Evolutionary conservation across 208 protist genomes (phyloP).

Genomic region (Wallacemonas sp.): DNA sequence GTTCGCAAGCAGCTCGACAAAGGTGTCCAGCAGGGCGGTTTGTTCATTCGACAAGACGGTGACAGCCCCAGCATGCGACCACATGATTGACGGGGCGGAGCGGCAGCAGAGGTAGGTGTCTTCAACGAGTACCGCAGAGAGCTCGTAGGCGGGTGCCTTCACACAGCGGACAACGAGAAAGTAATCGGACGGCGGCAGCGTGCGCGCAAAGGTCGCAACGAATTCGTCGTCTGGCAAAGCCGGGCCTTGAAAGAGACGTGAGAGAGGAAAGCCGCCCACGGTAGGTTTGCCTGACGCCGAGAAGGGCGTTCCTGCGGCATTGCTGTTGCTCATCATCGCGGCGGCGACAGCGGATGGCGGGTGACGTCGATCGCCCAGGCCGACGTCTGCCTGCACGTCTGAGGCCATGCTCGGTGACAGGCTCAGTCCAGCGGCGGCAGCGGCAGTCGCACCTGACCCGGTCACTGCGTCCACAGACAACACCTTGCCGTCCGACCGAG

Average conservation of each 20-base stretch:
- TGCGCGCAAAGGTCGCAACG: conserved; percentile 1
- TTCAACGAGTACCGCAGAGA: not conserved
- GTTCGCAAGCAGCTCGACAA: conserved; percentile 12
- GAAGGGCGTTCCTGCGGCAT: not conserved
- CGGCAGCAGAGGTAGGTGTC: conserved; percentile 12
- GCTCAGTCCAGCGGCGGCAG: too few species aligned
- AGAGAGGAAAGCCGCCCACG: conserved; percentile 1
- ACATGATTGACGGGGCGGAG: not conserved
- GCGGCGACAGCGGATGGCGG: too few species aligned
- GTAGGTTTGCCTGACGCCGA: not conserved
- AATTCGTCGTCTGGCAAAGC: not conserved
- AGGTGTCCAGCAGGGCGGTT: conserved; percentile 7
- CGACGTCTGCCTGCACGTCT: too few species aligned
- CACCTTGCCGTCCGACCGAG: too few species aligned
- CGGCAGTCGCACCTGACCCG: too few species aligned
- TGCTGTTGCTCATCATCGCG: not conserved
- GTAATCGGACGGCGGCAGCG: conserved; percentile 1
- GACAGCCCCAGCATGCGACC: conserved; percentile 1
- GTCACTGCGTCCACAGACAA: too few species aligned
- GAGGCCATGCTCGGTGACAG: too few species aligned
- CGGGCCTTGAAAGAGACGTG: conserved; percentile 4
- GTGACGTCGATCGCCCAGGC: too few species aligned
- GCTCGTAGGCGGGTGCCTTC: not conserved
- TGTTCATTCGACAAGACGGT: conserved; percentile 5
- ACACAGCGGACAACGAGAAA: conserved; percentile 5